These are phyloP conservation scores for Paralagenidium karlingii DNA, from an alignment of 352 stramenopile genomes.

Conservation along the genomic window DNA sequence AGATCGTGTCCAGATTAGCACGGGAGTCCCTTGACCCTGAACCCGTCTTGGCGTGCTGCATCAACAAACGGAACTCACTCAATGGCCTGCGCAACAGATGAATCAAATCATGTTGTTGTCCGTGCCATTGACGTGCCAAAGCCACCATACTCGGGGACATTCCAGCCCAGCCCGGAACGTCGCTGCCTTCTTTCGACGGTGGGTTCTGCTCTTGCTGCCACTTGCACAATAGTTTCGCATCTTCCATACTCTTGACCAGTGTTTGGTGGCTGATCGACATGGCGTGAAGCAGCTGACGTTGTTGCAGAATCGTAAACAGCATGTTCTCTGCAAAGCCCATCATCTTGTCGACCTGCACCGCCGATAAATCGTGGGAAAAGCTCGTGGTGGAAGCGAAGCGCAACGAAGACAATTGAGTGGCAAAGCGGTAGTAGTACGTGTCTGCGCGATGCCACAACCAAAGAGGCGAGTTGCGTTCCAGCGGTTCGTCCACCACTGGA, in stretches of 20 bases:
- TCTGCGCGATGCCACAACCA: constrained; percentile 81
- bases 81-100: constrained; percentile 34
- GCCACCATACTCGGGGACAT: too few relatives aligned
- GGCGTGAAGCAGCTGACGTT: constrained; percentile 66
- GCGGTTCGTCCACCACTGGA: not conserved
- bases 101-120: constrained; percentile 30
- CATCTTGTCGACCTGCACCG: constrained; percentile 76
- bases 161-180: constrained; percentile 21
- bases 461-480: constrained; percentile 34
- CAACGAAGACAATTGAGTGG: constrained; percentile 63
- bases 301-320: constrained; percentile 76
- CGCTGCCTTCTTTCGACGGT: constrained; percentile 5
- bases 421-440: constrained; percentile 83
- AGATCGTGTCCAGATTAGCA: too few relatives aligned
- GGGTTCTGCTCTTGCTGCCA: too few relatives aligned
- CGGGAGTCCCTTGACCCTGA: too few relatives aligned
- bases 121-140: constrained; percentile 57
- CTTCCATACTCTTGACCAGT: constrained; percentile 36
- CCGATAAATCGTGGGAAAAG: constrained; percentile 80
- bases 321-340: constrained; percentile 86
- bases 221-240: constrained; percentile 32
- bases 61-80: constrained; percentile 51
- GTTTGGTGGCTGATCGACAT: constrained; percentile 60
- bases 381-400: constrained; percentile 66
- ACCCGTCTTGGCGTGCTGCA: too few relatives aligned